Percentiles rank a stretch among this genome's conserved stretches.
Conservation (phyloP, 1,139 yeast species). For the Debaryomyces sp. region DNA sequence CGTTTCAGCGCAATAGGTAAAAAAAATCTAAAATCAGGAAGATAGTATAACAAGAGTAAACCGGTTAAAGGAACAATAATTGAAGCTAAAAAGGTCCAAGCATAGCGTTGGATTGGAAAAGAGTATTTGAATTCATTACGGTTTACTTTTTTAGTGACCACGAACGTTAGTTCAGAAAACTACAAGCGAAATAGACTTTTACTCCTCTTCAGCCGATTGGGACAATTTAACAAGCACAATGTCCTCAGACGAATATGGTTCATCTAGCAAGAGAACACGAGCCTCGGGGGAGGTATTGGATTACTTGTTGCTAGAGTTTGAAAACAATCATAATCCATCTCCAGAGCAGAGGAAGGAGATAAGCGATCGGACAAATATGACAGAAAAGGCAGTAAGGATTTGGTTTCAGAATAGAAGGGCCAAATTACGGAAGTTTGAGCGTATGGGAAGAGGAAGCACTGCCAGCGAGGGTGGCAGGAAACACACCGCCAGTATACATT, state of each 20-base stretch:
- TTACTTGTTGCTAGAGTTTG: slow-evolving; percentile 69
- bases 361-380: slow-evolving; percentile 78
- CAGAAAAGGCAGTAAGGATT: slow-evolving; percentile 88
- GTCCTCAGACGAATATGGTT: slow-evolving; percentile 18
- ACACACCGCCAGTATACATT: slow-evolving; percentile 15
- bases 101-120: background rate
- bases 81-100: background rate
- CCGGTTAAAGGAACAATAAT: background rate
- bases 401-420: slow-evolving; percentile 97
- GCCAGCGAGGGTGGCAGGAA: slow-evolving; percentile 17
- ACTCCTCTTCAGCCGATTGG: background rate
- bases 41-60: background rate
- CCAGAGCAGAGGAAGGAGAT: slow-evolving; percentile 71
- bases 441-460: slow-evolving; percentile 31
- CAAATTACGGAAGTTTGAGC: slow-evolving; percentile 64
- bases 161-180: background rate
- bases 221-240: slow-evolving; percentile 9
- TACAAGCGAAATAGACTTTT: background rate
- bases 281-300: slow-evolving; percentile 87
- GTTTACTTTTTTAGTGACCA: background rate
- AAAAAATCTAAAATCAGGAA: background rate
- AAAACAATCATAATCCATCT: slow-evolving; percentile 69
- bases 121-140: background rate
- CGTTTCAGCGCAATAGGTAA: background rate
- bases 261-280: slow-evolving; percentile 45